Percentiles rank a stretch among this genome's conserved stretches.
Conservation (phyloP, 2,329 filamentous ascomycete genomes). For the Calcarisporium arbuscula region DNA sequence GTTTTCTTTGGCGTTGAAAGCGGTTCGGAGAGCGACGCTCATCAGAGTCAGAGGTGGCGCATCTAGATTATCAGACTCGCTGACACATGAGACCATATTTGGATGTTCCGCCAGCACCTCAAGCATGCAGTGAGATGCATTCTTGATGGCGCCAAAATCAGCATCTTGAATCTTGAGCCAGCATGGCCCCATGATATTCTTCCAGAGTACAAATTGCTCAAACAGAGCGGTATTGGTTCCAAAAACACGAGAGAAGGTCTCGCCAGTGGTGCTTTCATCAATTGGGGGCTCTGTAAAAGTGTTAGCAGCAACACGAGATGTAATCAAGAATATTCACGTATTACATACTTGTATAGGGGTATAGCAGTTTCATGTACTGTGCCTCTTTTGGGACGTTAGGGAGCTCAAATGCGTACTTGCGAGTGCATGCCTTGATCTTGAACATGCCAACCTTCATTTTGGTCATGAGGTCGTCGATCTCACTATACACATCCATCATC, state of each 20-base stretch:
- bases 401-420: constrained; percentile 95
- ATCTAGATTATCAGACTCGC: constrained; percentile 74
- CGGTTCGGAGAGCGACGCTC: constrained; percentile 84
- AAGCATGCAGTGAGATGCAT: constrained; percentile 94
- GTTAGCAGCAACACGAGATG: constrained; percentile 11
- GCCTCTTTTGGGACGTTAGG: constrained; percentile 79
- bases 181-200: constrained; percentile 97
- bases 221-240: constrained; percentile 91
- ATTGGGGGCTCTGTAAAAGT: constrained; percentile 53
- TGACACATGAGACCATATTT: constrained; percentile 63
- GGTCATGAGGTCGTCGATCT: constrained; percentile 84
- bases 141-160: constrained; percentile 78
- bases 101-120: constrained; percentile 80
- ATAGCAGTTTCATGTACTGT: constrained; percentile 92
- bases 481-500: constrained; percentile 84
- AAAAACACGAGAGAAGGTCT: constrained; percentile 92
- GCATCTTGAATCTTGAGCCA: constrained; percentile 89
- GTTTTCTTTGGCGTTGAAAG: constrained; percentile 85
- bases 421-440: constrained; percentile 84
- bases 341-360: constrained; percentile 82
- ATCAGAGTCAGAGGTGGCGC: constrained; percentile 89
- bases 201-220: constrained; percentile 97
- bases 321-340: constrained; percentile 15
- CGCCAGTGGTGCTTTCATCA: constrained; percentile 63
- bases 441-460: constrained; percentile 79